These are phyloP conservation scores for Backusella tarrabulga DNA, from an alignment of 192 early-diverging fungal species.

Conservation along the genomic window DNA sequence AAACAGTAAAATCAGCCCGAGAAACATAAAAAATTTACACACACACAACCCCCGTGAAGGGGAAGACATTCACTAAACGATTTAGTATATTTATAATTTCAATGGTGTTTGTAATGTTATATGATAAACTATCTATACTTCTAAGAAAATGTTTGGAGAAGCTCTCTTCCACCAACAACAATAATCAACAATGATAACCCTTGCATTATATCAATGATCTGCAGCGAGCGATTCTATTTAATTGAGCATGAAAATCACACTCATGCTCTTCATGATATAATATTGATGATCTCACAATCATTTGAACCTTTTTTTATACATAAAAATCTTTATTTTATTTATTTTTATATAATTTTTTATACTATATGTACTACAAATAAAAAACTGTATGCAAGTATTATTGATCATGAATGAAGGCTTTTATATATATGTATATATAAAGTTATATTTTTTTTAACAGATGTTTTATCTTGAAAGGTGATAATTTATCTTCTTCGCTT, in stretches of 20 bases:
- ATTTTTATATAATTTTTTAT: neutral
- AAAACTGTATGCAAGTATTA: neutral
- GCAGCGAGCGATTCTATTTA: neutral
- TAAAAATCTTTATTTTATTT: neutral
- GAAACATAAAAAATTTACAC: neutral
- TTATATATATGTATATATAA: conserved; percentile 2
- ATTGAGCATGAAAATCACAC: neutral
- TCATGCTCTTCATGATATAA: neutral
- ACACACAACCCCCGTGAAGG: neutral
- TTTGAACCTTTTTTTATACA: neutral
- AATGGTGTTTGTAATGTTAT: neutral
- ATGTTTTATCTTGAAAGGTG: neutral
- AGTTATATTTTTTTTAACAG: neutral
- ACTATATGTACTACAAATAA: neutral
- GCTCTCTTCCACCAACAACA: neutral
- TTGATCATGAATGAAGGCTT: neutral
- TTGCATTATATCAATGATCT: neutral
- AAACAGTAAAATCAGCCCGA: neutral
- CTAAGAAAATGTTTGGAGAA: neutral
- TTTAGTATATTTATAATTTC: neutral
- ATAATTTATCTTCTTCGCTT: neutral
- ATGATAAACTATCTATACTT: neutral
- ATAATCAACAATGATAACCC: neutral
- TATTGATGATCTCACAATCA: neutral
- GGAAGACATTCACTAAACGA: neutral